phyloP scores from a whole-genome alignment of 352 stramenopile species.

The Phytophthora brassicae region DNA sequence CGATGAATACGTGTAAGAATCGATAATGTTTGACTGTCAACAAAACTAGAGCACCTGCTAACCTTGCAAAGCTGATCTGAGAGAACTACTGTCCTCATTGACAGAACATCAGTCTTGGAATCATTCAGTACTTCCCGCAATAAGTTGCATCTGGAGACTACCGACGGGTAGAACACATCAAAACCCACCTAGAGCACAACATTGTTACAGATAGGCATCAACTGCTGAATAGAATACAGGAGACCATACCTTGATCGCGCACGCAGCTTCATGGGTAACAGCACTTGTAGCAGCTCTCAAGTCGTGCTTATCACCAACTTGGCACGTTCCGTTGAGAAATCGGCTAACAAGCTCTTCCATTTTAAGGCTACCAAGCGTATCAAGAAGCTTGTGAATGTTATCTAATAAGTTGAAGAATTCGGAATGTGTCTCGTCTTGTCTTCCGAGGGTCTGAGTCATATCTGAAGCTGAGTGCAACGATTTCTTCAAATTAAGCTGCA shows the following conservation, averaged over 20 bases:
- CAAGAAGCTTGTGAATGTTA: constrained; percentile 20
- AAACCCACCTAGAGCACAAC: constrained; percentile 47
- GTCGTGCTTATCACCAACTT: background rate
- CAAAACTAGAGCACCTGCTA: background rate
- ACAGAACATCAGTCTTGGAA: constrained; percentile 8
- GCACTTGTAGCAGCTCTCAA: constrained; percentile 18
- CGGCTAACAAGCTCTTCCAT: background rate
- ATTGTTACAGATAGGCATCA: background rate
- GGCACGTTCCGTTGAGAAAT: constrained; percentile 4
- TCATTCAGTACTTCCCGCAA: constrained; percentile 25
- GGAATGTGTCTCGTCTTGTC: background rate
- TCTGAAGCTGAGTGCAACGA: background rate
- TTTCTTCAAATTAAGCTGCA: constrained; percentile 52
- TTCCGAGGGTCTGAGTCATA: background rate
- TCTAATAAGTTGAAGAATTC: constrained; percentile 6
- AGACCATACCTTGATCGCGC: constrained; percentile 48
- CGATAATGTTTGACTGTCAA: background rate
- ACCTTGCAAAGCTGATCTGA: constrained; percentile 30
- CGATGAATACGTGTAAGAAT: constrained; percentile 1
- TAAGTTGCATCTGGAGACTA: constrained; percentile 10
- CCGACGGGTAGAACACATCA: constrained; percentile 43
- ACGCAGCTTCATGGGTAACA: constrained; percentile 44
- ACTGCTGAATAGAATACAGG: background rate
- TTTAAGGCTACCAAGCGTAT: constrained; percentile 16
- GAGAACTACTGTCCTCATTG: constrained; percentile 32